A percentile compares a stretch with the other conserved stretches of the same genome.
Conservation (phyloP, 768 basidiomycete species). For the Russula brevipes region DNA sequence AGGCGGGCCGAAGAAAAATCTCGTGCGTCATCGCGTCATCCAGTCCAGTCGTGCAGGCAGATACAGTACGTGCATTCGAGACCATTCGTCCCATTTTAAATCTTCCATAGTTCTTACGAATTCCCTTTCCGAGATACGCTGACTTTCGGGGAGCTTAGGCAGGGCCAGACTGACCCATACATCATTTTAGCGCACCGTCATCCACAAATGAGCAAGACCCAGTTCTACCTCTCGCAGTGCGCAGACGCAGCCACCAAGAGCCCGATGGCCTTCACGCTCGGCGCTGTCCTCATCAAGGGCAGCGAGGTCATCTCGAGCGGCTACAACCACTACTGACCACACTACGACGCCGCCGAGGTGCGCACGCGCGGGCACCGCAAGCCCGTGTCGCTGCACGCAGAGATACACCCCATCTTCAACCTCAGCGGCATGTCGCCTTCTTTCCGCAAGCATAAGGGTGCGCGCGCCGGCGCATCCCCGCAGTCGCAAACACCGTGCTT, state of each 20-base stretch:
- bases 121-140: too few relatives aligned
- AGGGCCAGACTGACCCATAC: too few relatives aligned
- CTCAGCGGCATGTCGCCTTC: slow-evolving; percentile 46
- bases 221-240: slow-evolving; percentile 28
- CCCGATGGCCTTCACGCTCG: slow-evolving; percentile 46
- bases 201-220: slow-evolving; percentile 41
- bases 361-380: slow-evolving; percentile 38
- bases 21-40: too few relatives aligned
- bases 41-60: too few relatives aligned
- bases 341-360: slow-evolving; percentile 45
- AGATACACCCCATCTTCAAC: slow-evolving; percentile 56
- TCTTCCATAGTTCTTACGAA: too few relatives aligned
- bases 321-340: slow-evolving; percentile 50
- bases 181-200: neutral
- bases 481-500: slow-evolving; percentile 18
- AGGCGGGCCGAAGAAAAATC: too few relatives aligned
- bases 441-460: slow-evolving; percentile 43
- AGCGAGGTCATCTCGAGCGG: slow-evolving; percentile 51
- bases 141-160: too few relatives aligned
- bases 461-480: slow-evolving; percentile 29
- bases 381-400: slow-evolving; percentile 52
- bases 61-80: too few relatives aligned
- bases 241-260: slow-evolving; percentile 46
- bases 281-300: slow-evolving; percentile 47
- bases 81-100: too few relatives aligned